Conservation (phyloP, 176 grass and related monocot species). For the Carex myosuroides region DNA sequence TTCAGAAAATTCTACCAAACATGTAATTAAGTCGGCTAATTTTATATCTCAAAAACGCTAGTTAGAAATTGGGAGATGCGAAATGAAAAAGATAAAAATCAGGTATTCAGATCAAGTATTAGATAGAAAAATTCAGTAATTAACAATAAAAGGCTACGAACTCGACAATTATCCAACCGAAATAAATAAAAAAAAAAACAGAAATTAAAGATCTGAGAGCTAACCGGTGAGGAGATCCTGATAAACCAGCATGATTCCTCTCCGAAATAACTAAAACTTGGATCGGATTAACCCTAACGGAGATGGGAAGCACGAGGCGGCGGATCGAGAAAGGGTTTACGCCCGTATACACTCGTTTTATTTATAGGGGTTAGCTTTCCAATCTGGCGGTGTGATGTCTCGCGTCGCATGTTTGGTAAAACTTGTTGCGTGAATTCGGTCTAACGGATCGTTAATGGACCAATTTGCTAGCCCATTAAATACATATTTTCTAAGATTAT, state of each 20-base stretch:
- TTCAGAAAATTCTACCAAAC: background rate
- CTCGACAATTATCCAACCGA: background rate
- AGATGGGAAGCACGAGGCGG: conserved; percentile 24
- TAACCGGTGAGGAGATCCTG: conserved; percentile 57
- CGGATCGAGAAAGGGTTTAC: conserved; percentile 25
- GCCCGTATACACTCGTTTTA: background rate
- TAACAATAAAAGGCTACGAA: background rate
- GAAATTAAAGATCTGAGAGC: background rate
- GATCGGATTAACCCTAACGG: conserved; percentile 32
- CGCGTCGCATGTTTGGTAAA: background rate
- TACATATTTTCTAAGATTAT: background rate
- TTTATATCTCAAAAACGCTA: background rate
- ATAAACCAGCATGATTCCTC: conserved; percentile 56
- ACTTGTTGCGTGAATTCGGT: background rate
- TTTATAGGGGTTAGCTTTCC: conserved; percentile 28
- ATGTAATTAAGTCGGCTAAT: background rate
- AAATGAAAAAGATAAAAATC: background rate
- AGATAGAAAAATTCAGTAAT: background rate
- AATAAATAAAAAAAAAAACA: conserved; percentile 4
- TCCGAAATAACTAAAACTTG: background rate
- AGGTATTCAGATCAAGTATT: background rate
- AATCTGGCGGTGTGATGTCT: background rate
- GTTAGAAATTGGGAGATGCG: background rate
- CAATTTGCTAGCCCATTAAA: background rate
- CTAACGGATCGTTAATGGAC: background rate